Conservation (phyloP, 768 basidiomycete genomes). For the Candolleomyces efflorescens region DNA sequence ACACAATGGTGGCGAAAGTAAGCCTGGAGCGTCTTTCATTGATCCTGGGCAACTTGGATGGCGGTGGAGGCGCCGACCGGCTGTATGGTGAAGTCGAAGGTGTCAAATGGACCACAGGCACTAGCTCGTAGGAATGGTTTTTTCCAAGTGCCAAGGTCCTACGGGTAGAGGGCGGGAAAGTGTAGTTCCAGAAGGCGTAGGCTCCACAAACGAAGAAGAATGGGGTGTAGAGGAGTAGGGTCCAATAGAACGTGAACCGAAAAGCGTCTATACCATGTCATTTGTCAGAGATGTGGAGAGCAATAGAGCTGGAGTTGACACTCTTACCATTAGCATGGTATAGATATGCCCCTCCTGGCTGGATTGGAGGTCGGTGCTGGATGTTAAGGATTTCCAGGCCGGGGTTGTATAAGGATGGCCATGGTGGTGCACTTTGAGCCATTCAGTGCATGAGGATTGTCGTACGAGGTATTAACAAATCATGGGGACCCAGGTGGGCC, state of each 20-base stretch:
- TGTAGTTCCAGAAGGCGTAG: constrained; percentile 50
- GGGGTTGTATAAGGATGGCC: constrained; percentile 51
- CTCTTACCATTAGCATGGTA: constrained; percentile 33
- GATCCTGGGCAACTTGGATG: constrained; percentile 16
- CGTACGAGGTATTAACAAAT: neutral
- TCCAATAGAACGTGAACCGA: constrained; percentile 52
- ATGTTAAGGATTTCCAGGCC: constrained; percentile 46
- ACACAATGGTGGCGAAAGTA: constrained; percentile 42
- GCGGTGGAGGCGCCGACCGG: constrained; percentile 1
- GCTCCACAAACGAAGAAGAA: constrained; percentile 44
- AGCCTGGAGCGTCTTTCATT: constrained; percentile 41
- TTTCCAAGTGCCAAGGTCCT: neutral
- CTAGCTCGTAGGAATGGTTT: neutral
- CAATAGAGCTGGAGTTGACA: neutral
- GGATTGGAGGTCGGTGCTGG: constrained; percentile 32
- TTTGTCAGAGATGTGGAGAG: neutral
- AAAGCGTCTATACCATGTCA: constrained; percentile 37
- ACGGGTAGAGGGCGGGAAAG: constrained; percentile 34
- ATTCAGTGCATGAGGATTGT: neutral
- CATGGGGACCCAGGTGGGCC: too few relatives aligned
- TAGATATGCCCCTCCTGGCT: constrained; percentile 40
- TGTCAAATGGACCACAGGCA: neutral
- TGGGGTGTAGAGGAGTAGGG: constrained; percentile 45
- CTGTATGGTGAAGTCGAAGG: constrained; percentile 6
- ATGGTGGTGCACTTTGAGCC: constrained; percentile 23